Percentiles rank a stretch among this genome's conserved stretches.
Conservation (phyloP, 345 rosid genomes). For the Linum lewisii region DNA sequence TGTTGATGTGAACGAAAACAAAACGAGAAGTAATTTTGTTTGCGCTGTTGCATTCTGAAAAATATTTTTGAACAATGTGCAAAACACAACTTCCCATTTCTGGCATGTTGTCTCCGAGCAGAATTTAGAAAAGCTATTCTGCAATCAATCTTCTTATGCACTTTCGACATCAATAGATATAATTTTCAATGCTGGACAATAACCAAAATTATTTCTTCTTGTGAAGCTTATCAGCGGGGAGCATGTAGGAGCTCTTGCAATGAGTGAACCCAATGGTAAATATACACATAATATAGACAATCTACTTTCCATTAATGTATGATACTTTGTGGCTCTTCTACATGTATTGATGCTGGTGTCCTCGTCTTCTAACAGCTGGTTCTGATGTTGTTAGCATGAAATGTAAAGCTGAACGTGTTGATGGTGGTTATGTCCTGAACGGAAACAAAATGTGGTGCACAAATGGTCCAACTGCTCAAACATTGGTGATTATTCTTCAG, state of each 20-base stretch:
- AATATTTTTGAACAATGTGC: neutral
- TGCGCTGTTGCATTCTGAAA: neutral
- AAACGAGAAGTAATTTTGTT: neutral
- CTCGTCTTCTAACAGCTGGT: conserved; percentile 48
- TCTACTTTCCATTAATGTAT: neutral
- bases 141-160: neutral
- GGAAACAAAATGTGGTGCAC: conserved; percentile 99
- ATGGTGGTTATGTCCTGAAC: conserved; percentile 71
- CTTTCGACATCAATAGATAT: conserved; percentile 6
- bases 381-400: conserved; percentile 96
- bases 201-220: conserved; percentile 17
- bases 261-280: conserved; percentile 97
- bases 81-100: neutral
- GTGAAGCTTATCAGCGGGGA: conserved; percentile 93
- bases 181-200: conserved; percentile 7
- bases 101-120: neutral
- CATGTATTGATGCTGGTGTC: conserved; percentile 3
- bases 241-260: conserved; percentile 93
- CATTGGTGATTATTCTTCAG: conserved; percentile 42
- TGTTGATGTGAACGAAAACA: neutral
- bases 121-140: neutral
- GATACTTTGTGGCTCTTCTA: neutral
- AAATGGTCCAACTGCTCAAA: conserved; percentile 90
- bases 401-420: conserved; percentile 82
- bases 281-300: conserved; percentile 8